A percentile compares a stretch with the other conserved stretches of the same genome.
phyloP scores from a whole-genome alignment of 225 moss, liverwort and hornwort species.

The Sphagnum contortum region DNA sequence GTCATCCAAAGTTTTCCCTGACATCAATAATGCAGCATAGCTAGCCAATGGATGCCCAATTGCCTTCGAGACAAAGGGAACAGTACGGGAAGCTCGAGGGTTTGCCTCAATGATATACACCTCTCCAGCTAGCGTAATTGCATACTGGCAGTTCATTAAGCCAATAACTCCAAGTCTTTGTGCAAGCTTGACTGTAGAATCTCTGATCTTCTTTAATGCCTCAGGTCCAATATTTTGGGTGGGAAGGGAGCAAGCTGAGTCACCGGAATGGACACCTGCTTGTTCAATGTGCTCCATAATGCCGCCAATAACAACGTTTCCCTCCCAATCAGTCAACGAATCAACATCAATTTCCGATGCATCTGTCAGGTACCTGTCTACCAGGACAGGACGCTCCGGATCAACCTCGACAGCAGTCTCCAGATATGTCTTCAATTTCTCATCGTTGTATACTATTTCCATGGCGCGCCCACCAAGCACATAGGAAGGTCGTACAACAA shows the following conservation, averaged over 20 bases:
- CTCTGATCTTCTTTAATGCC: slow-evolving; percentile 55
- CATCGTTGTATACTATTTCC: slow-evolving; percentile 94
- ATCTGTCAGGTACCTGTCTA: slow-evolving; percentile 86
- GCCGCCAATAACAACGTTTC: slow-evolving; percentile 86
- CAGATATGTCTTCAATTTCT: slow-evolving; percentile 75
- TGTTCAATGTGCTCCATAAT: slow-evolving; percentile 99
- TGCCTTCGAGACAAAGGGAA: slow-evolving; percentile 98
- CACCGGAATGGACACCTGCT: slow-evolving; percentile 96
- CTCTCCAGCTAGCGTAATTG: slow-evolving; percentile 57
- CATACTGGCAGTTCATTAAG: slow-evolving; percentile 98
- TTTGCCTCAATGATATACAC: slow-evolving; percentile 97
- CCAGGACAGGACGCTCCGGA: slow-evolving; percentile 87
- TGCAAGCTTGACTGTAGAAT: slow-evolving; percentile 72
- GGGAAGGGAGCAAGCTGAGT: slow-evolving; percentile 86
- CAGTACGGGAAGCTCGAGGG: slow-evolving; percentile 91
- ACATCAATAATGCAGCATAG: slow-evolving; percentile 91
- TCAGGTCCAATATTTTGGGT: slow-evolving; percentile 51
- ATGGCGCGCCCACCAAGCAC: slow-evolving; percentile 97
- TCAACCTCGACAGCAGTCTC: slow-evolving; percentile 97
- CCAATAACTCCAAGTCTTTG: slow-evolving; percentile 73
- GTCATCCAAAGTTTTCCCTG: slow-evolving; percentile 59
- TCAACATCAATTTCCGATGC: slow-evolving; percentile 95
- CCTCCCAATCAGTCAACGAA: slow-evolving; percentile 71
- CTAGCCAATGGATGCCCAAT: slow-evolving; percentile 96
- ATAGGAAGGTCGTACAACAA: slow-evolving; percentile 92